Conservation (phyloP, 805 yeast genomes). For the Scheffersomyces coipomensis region DNA sequence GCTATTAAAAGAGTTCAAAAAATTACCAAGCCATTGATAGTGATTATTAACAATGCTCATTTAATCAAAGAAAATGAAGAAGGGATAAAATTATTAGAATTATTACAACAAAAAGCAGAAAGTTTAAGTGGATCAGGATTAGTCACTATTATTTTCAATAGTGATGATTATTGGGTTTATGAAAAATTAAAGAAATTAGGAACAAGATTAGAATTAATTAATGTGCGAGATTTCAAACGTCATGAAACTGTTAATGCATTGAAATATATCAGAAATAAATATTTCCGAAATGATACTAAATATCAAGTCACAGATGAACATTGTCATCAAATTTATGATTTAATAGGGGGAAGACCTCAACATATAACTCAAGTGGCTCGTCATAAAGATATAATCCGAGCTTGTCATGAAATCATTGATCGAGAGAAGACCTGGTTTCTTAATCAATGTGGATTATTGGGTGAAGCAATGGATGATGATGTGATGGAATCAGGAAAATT, state of each 20-base stretch:
- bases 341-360: constrained; percentile 84
- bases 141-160: constrained; percentile 68
- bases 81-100: constrained; percentile 66
- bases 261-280: constrained; percentile 45
- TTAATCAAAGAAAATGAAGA: constrained; percentile 73
- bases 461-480: constrained; percentile 82
- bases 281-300: constrained; percentile 24
- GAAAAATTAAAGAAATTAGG: constrained; percentile 71
- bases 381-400: constrained; percentile 52
- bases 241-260: constrained; percentile 55
- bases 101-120: constrained; percentile 83
- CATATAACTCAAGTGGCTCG: constrained; percentile 71
- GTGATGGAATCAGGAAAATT: constrained; percentile 84
- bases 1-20: constrained; percentile 50
- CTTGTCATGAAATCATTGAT: constrained; percentile 71
- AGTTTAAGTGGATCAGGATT: constrained; percentile 70
- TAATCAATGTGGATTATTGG: constrained; percentile 77
- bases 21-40: constrained; percentile 54
- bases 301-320: constrained; percentile 36
- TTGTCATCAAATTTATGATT: constrained; percentile 58
- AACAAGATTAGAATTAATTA: constrained; percentile 70
- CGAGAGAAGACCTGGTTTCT: constrained; percentile 83
- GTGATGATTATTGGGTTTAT: constrained; percentile 86
- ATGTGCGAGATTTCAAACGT: constrained; percentile 62
- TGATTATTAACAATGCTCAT: constrained; percentile 74